Evolutionary conservation across 768 basidiomycete species (phyloP), one percentile per base, ranked within the genome.

Genomic region (Holtermannia corniformis): DNA sequence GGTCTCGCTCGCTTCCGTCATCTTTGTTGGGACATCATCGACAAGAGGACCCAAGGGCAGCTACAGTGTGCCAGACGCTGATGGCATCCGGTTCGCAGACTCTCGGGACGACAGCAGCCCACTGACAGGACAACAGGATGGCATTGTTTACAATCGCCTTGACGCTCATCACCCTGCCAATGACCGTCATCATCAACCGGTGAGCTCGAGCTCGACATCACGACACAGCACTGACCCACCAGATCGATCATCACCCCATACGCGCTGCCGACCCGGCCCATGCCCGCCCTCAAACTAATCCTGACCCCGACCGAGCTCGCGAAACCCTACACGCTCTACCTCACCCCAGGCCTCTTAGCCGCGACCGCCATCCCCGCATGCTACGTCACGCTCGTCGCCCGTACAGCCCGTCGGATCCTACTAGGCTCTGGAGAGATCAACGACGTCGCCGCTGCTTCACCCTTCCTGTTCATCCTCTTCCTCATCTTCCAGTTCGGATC

Each of bases 201-300:
- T 71, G 44, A 56, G 69, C 52, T 3, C 22, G 12, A 21, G 12
- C 43, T 1, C 22, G 3, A 13, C 19, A 22, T 40, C 26, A 40
- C 46, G 27, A 51, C 44, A 20, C 41, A 47, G 16, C 19, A 3
- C 44, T 27, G 14, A 12, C n/a, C 13, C 23, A 40, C 3, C 54
- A 71, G 70, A 47, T 64, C 68, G 21, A 72, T 72, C 62, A 72
- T 72, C 58, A 72, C 71, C 2, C 71, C 71, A 3, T 72, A 70
- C 54, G 60, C 61, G 42, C 62, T 72, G 3, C 66, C 71, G 26
- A 53, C 44, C 23, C 55, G 59, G 43, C 63, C 67, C 16, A 51
- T 57, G 1, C 53, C 54, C 13, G 67, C 71, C 7, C 64, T 72
- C 23, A 55, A 58, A 27, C 61, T 70, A 16, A 63, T 72, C 22